Percentiles rank a stretch among this genome's conserved stretches.
Evolutionary conservation across 768 basidiomycete genomes (phyloP).

Genomic region (Wakefieldia striispora): DNA sequence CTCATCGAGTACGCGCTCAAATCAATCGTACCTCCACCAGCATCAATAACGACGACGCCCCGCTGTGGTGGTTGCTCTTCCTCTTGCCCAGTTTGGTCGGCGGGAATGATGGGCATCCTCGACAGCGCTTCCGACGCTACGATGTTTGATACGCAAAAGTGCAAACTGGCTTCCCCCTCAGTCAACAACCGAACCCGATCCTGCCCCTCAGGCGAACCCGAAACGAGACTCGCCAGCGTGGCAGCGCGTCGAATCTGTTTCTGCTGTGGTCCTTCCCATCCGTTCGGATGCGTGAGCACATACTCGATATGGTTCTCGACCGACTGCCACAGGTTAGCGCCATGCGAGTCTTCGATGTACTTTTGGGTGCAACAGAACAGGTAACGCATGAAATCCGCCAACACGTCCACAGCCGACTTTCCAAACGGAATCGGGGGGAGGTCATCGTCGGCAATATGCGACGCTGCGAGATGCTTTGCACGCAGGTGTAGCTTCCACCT

Average conservation of each 20-base stretch:
- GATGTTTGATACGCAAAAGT: conserved; percentile 52
- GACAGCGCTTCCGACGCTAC: conserved; percentile 35
- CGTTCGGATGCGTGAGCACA: conserved; percentile 62
- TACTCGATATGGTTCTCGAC: conserved; percentile 45
- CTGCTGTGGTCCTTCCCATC: conserved; percentile 64
- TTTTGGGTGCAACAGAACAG: conserved; percentile 41
- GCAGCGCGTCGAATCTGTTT: conserved; percentile 54
- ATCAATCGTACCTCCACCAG: conserved; percentile 46
- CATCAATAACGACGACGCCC: conserved; percentile 48
- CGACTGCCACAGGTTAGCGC: conserved; percentile 44
- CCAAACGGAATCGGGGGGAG: conserved; percentile 41
- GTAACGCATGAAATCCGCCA: conserved; percentile 48
- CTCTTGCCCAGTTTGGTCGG: conserved; percentile 20
- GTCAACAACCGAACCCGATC: conserved; percentile 55
- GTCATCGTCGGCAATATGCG: conserved; percentile 32
- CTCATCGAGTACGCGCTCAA: conserved; percentile 43
- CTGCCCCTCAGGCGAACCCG: conserved; percentile 37
- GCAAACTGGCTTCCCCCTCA: conserved; percentile 61
- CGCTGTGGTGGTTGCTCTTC: conserved; percentile 23
- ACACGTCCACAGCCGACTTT: conserved; percentile 41
- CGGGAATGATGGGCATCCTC: conserved; percentile 14
- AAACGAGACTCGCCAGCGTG: conserved; percentile 48
- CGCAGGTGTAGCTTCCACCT: conserved; percentile 42
- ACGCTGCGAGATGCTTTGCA: conserved; percentile 31
- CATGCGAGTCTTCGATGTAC: conserved; percentile 51